Base-by-base conservation (phyloP, 2,329 filamentous ascomycete genomes). In the Fusarium torulosum region DNA sequence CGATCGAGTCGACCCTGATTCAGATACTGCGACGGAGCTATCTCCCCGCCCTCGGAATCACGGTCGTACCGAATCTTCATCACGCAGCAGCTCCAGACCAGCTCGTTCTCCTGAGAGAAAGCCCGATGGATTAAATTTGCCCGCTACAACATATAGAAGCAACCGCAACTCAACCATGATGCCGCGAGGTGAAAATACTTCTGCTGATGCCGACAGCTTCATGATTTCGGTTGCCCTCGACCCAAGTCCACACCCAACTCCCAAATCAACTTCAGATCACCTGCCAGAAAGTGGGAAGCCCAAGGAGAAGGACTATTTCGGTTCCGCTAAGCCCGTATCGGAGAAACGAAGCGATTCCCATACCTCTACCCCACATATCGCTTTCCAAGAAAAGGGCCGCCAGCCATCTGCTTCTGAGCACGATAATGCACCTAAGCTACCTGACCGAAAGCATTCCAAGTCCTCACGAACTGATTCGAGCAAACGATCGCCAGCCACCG, bases 321-420 rank as follows among this genome's bases (percentile, higher is more conserved):
- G 77, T 50, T 72, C 79, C 7, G 64, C 80, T 33, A 85, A 83
- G 74, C 74, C 78, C n/a, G 70, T 77, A 17, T 67, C 78, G 4
- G 83, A 86, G 51, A 84, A 79, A 69, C 83, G 82, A 46, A 74
- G 73, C 17, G 85, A 85, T 42, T 85, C 84, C 2, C 81, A 82
- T 55, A 77, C 81, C 60, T 86, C 89, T 3, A 94, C 92, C 17
- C 93, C 94, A n/a, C 94, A 97, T 74, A 97, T 97, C 72, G 91
- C 93, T 21, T 96, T 94, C 76, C 93, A 97, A 76, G 93, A 97
- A 73, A 96, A 94, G 78, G 88, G 88, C 3, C 87, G 91, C 4
- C 75, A 79, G 45, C 31, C 73, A 19, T 89, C 89, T 1, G 87
- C 88, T 13, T 80, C 72, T 21, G 72, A 88, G 23, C 83, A 87